Conservation (phyloP, 305 asterid genomes). For the Fraxinus sp. region DNA sequence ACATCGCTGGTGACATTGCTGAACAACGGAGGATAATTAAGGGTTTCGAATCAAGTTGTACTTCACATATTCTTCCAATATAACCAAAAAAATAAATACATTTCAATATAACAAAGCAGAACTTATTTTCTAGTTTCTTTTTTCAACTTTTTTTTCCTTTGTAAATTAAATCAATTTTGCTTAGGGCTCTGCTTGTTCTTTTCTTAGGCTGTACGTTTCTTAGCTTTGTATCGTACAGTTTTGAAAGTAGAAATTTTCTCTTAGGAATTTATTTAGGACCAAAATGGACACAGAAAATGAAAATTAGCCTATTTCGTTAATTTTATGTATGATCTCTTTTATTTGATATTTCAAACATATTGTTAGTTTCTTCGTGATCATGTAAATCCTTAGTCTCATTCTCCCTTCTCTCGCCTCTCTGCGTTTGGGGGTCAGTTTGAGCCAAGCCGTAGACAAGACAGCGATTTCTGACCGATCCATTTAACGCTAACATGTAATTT, state of each 20-base stretch:
- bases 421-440: not conserved
- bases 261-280: not conserved
- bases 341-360: not conserved
- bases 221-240: conserved; percentile 18
- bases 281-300: not conserved
- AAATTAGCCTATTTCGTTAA: not conserved
- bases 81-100: not conserved
- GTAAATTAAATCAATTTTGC: conserved; percentile 54
- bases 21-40: conserved; percentile 55
- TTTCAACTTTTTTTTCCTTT: conserved; percentile 15
- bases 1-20: conserved; percentile 56
- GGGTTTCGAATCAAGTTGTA: conserved; percentile 18
- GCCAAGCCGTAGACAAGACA: not conserved
- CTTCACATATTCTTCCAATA: conserved; percentile 2
- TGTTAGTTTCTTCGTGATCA: not conserved
- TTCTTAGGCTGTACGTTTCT: conserved; percentile 14
- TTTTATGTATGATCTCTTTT: not conserved
- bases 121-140: not conserved
- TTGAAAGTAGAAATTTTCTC: not conserved
- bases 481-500: not conserved
- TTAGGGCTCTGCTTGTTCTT: conserved; percentile 7
- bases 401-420: not conserved
- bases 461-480: not conserved
- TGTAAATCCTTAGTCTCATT: not conserved
- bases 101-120: not conserved